phyloP scores from a whole-genome alignment of 2,329 filamentous ascomycete species.

The Aspergillus sojae region DNA sequence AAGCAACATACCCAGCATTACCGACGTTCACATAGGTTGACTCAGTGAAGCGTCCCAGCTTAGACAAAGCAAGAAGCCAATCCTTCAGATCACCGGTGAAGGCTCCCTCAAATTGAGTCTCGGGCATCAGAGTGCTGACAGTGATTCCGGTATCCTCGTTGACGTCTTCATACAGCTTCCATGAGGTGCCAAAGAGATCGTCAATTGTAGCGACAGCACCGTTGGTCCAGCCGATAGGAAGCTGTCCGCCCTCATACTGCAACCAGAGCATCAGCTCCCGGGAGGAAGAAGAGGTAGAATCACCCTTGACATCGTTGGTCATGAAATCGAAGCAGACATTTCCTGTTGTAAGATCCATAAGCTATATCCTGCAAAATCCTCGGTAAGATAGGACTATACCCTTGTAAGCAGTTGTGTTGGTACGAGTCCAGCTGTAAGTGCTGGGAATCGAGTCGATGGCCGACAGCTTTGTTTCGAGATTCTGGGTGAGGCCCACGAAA shows the following conservation, averaged over 20 bases:
- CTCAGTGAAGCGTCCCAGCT: slow-evolving; percentile 40
- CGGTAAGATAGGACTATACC: slow-evolving; percentile 19
- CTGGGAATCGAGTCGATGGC: slow-evolving; percentile 45
- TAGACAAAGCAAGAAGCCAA: slow-evolving; percentile 43
- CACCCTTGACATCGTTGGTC: slow-evolving; percentile 47
- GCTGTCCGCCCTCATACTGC: slow-evolving; percentile 47
- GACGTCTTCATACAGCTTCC: slow-evolving; percentile 47
- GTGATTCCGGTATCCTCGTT: slow-evolving; percentile 49
- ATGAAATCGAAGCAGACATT: slow-evolving; percentile 51
- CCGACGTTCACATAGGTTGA: slow-evolving; percentile 48
- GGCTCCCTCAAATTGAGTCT: slow-evolving; percentile 41
- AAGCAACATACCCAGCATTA: slow-evolving; percentile 38
- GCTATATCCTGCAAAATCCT: neutral
- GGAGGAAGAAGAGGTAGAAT: slow-evolving; percentile 42
- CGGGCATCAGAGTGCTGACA: slow-evolving; percentile 42
- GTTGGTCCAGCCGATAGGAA: slow-evolving; percentile 47
- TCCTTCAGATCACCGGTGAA: slow-evolving; percentile 47
- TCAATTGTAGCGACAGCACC: slow-evolving; percentile 40
- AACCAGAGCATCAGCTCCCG: slow-evolving; percentile 53
- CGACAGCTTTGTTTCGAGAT: slow-evolving; percentile 43
- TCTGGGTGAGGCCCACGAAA: slow-evolving; percentile 49
- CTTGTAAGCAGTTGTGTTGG: slow-evolving; percentile 46
- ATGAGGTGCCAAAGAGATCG: slow-evolving; percentile 41
- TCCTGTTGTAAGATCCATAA: neutral
- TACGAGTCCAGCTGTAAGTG: slow-evolving; percentile 44